Conservation (phyloP, 805 yeast genomes). For the Tetrapisispora pingtungensis region DNA sequence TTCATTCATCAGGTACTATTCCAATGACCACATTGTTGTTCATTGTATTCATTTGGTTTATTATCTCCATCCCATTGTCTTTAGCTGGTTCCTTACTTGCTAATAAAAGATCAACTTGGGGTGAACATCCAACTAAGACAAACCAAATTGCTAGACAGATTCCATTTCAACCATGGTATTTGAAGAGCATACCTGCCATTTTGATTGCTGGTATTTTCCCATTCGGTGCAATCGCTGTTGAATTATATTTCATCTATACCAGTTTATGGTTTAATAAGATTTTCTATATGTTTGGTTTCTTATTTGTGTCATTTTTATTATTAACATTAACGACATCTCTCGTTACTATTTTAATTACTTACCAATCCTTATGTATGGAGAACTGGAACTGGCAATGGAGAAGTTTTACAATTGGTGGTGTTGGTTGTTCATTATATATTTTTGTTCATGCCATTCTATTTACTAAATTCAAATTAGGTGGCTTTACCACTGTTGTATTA, state of each 20-base stretch:
- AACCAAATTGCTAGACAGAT: conserved; percentile 96
- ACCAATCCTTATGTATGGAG: conserved; percentile 79
- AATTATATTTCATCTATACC: conserved; percentile 82
- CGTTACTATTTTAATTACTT: conserved; percentile 70
- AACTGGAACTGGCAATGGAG: conserved; percentile 98
- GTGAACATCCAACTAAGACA: conserved; percentile 70
- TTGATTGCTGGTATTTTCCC: conserved; percentile 85
- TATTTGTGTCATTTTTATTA: conserved; percentile 77
- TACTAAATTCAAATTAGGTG: conserved; percentile 60
- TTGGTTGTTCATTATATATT: conserved; percentile 78
- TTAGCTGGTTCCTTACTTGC: conserved; percentile 75
- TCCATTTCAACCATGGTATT: conserved; percentile 81
- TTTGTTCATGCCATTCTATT: conserved; percentile 74
- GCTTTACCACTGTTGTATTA: conserved; percentile 63
- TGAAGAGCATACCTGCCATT: conserved; percentile 56
- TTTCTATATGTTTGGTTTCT: conserved; percentile 95
- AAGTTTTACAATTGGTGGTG: conserved; percentile 80
- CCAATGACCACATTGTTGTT: conserved; percentile 86
- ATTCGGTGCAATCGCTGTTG: conserved; percentile 89
- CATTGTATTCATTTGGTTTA: conserved; percentile 73
- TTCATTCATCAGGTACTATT: conserved; percentile 84
- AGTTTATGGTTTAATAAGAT: conserved; percentile 91
- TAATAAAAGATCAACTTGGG: conserved; percentile 44
- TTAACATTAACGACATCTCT: conserved; percentile 74
- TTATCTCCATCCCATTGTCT: conserved; percentile 76